A percentile compares a stretch with the other conserved stretches of the same genome.
Evolutionary conservation across 1,139 yeast species (phyloP).

Genomic region (Hansenula sp.): DNA sequence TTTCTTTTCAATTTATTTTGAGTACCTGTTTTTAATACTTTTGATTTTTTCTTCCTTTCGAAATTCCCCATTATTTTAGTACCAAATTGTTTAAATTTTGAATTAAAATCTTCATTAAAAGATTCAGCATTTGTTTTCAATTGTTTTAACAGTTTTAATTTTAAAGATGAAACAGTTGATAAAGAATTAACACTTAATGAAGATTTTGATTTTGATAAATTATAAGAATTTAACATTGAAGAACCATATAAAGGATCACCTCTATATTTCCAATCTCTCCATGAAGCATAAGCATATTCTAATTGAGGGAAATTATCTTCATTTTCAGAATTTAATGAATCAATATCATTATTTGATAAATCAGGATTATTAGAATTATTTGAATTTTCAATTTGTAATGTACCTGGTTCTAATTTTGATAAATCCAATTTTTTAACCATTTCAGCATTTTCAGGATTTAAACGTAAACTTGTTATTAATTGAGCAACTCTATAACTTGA

Average conservation of each 20-base stretch:
- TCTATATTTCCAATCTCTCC: slow-evolving; percentile 87
- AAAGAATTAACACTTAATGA: slow-evolving; percentile 15
- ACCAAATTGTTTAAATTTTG: slow-evolving; percentile 1
- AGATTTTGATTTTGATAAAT: slow-evolving; percentile 21
- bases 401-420: slow-evolving; percentile 46
- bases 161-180: slow-evolving; percentile 8
- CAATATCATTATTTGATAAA: slow-evolving; percentile 8
- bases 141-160: slow-evolving; percentile 7
- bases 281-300: slow-evolving; percentile 51
- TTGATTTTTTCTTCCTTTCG: slow-evolving; percentile 2
- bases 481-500: slow-evolving; percentile 78
- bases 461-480: slow-evolving; percentile 59
- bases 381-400: slow-evolving; percentile 26
- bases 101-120: background rate
- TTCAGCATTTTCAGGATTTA: slow-evolving; percentile 49
- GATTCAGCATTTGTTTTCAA: slow-evolving; percentile 1
- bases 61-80: slow-evolving; percentile 3
- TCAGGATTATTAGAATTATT: slow-evolving; percentile 17
- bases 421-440: slow-evolving; percentile 55
- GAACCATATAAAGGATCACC: slow-evolving; percentile 62
- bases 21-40: background rate
- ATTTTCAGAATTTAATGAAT: background rate
- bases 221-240: slow-evolving; percentile 27
- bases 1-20: slow-evolving; percentile 1
- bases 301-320: slow-evolving; percentile 12